Evolutionary conservation across 257 asterid species (phyloP).

Genomic region (Fraxinus pennsylvanica): DNA sequence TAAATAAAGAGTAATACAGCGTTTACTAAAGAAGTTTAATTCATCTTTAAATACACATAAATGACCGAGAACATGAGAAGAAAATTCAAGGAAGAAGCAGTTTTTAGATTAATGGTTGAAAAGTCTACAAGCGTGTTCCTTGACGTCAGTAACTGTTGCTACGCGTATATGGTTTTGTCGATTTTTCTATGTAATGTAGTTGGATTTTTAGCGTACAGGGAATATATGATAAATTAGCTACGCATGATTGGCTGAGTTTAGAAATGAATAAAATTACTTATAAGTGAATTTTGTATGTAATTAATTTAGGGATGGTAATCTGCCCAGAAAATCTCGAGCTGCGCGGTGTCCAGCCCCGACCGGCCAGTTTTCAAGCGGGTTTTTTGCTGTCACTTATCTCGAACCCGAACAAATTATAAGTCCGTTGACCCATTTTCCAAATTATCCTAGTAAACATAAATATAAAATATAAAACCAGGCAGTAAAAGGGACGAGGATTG

Average conservation of each 20-base stretch:
- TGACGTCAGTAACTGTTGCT: background rate
- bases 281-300: background rate
- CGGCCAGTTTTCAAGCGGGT: too few relatives aligned
- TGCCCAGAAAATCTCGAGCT: too few relatives aligned
- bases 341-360: too few relatives aligned
- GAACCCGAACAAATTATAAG: too few relatives aligned
- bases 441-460: too few relatives aligned
- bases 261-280: too few relatives aligned
- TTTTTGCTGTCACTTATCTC: too few relatives aligned
- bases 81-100: background rate
- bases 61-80: background rate
- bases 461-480: too few relatives aligned
- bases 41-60: background rate
- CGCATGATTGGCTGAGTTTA: background rate
- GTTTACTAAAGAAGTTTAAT: background rate
- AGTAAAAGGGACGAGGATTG: too few relatives aligned
- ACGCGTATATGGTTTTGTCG: background rate
- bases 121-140: background rate
- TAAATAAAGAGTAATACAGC: background rate
- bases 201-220: background rate
- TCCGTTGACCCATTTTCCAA: too few relatives aligned
- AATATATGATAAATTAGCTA: background rate
- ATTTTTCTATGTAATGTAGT: background rate
- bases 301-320: too few relatives aligned
- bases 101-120: background rate